Evolutionary conservation across 169 alveolate species (phyloP), one percentile per base, ranked within the genome.

Genomic region (Theileria parva): DNA sequence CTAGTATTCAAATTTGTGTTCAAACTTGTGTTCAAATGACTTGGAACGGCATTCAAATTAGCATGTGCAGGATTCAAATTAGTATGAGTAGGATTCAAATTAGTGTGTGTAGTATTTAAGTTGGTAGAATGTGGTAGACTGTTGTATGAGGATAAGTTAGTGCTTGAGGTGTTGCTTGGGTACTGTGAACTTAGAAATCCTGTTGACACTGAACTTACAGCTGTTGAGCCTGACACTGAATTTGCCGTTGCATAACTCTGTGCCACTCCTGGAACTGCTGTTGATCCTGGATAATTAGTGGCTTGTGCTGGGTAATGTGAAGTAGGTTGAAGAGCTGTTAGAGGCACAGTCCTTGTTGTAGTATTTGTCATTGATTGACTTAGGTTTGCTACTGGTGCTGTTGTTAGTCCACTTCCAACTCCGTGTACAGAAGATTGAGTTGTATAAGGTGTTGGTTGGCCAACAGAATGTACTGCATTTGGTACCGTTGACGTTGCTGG

Each of bases 301-400:
- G 53, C 2, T 13, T 44, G 53, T 0, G 53, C 15, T 15, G 53
- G 53, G 17, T 44, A 44, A 32, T 32, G 37, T n/a, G n/a, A n/a
- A n/a, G 66, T 57, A 8, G 66, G 34, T 57, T 57, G 66, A 57
- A 57, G 66, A 8, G 66, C 66, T 57, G 66, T 57, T 19, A 57
- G 8, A 8, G 66, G 66, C 27, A 57, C 66, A 5, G 66, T 57
- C 8, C 66, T 2, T 25, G 66, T 57, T 3, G 66, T 19, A 2
- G 66, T 25, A n/a, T n/a, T 57, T 3, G 66, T 17, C 66, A 57
- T 57, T 25, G 27, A 8, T n/a, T 57, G 66, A 19, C 37, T 57
- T 25, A 57, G 30, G 5, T n/a, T 25, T 19, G 15, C 66, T 17
- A n/a, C 66, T 19, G 66, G 66, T 8, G 27, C 27, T 57, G 34